Base-by-base conservation (phyloP, 768 basidiomycete genomes). In the Imleria badia region DNA sequence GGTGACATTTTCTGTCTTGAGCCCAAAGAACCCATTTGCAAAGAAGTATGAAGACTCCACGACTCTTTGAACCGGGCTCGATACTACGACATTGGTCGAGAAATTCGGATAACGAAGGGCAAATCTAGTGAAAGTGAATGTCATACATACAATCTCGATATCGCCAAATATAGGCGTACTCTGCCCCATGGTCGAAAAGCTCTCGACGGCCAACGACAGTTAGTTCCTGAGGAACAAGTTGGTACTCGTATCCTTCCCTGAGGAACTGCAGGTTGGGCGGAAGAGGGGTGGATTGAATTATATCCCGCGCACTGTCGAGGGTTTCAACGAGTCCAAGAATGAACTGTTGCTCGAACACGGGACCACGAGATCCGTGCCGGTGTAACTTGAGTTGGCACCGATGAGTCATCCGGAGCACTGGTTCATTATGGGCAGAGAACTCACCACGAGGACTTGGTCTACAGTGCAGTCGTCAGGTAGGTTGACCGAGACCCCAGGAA, bases 31-130 rank as follows among this genome's bases (percentile, higher is more conserved):
- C 0, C 75, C 74, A 31, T 68, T 55, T 36, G 66, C 68, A 59
- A 78, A 78, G 66, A 75, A 78, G 54, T 69, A 66, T 17, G 76
- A 69, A 3, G 74, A 74, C 54, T 77, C 76, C n/a, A 76, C 41
- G 48, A 75, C 72, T 56, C 67, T 61, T 44, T 53, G 56, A 6
- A 56, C 23, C 1, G 50, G 38, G 35, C 54, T 59, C 23, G 63
- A 63, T 23, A 62, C 13, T 29, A 65, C 48, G 10, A 49, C 42
- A 20, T 61, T 52, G 19, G 67, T 60, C 31, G 55, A 52, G n/a
- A 65, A 44, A 8, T 44, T 43, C n/a, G 68, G 66, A 20, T 67
- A 61, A 14, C 45, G 62, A 53, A 66, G 54, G 29, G 60, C 53
- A 23, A 63, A 63, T 14, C 65, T 70, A n/a, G 30, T 33, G 13